Percentiles rank a stretch among this genome's conserved stretches.
phyloP scores from a whole-genome alignment of 257 asterid species.

The Penstemon eatonii region DNA sequence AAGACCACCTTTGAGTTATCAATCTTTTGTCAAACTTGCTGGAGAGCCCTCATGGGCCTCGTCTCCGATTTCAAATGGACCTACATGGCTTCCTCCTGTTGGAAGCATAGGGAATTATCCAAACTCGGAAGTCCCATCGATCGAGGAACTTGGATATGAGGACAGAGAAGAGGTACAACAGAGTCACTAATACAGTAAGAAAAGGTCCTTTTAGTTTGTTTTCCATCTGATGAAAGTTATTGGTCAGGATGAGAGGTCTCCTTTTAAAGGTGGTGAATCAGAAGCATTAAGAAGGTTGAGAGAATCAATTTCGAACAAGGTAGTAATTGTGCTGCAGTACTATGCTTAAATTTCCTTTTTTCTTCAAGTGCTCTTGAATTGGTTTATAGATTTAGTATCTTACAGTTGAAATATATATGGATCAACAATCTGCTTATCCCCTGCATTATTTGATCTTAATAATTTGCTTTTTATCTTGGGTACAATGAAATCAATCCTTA shows the following conservation, averaged over 20 bases:
- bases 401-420: neutral
- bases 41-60: conserved; percentile 85
- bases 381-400: neutral
- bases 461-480: neutral
- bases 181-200: neutral
- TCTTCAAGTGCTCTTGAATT: neutral
- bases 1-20: conserved; percentile 80
- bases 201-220: neutral
- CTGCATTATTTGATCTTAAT: no score
- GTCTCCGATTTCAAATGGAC: conserved; percentile 50
- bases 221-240: conserved; percentile 20
- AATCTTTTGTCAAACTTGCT: conserved; percentile 82
- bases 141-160: conserved; percentile 75
- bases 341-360: neutral
- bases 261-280: conserved; percentile 91
- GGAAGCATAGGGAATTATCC: conserved; percentile 54
- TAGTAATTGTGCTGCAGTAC: conserved; percentile 24
- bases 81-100: conserved; percentile 62
- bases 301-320: conserved; percentile 75
- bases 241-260: conserved; percentile 67
- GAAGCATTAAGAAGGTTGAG: conserved; percentile 83
- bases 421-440: neutral
- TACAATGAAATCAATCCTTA: conserved; percentile 9
- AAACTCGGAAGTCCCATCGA: conserved; percentile 63
- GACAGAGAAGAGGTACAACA: conserved; percentile 56